phyloP scores from a whole-genome alignment of 768 basidiomycete species.

The Tylopilus intermedius region DNA sequence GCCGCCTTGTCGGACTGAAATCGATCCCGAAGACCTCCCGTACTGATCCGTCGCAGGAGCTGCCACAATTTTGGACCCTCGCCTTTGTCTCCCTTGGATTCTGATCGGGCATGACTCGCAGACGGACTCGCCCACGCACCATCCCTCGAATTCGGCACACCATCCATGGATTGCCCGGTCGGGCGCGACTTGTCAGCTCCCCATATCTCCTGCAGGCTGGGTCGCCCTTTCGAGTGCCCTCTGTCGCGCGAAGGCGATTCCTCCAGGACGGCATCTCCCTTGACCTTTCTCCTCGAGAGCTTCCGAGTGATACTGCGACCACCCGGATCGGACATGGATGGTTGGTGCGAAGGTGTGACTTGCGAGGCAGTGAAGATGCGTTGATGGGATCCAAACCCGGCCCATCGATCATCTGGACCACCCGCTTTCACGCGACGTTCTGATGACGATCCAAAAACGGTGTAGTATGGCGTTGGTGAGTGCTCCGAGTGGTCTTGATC shows the following conservation, averaged over 20 bases:
- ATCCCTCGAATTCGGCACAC: conserved; percentile 7
- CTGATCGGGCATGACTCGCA: conserved; percentile 9
- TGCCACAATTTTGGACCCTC: conserved; percentile 55
- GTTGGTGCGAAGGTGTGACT: background rate
- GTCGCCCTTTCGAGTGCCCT: conserved; percentile 20
- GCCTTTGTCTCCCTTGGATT: conserved; percentile 6
- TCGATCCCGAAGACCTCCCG: conserved; percentile 57
- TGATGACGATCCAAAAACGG: conserved; percentile 47
- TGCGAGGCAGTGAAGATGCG: background rate
- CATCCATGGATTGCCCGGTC: conserved; percentile 20
- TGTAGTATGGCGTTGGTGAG: conserved; percentile 46
- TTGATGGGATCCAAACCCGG: conserved; percentile 4
- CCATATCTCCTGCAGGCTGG: conserved; percentile 34
- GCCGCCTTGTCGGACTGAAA: conserved; percentile 24
- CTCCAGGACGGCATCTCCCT: conserved; percentile 13
- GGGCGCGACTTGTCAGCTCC: conserved; percentile 5
- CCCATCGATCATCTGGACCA: conserved; percentile 35
- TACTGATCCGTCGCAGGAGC: conserved; percentile 66
- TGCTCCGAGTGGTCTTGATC: conserved; percentile 13
- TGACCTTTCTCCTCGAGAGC: conserved; percentile 33
- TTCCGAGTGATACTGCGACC: conserved; percentile 31
- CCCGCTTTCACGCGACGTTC: conserved; percentile 43
- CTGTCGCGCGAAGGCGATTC: conserved; percentile 21
- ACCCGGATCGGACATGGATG: conserved; percentile 11
- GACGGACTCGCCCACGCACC: conserved; percentile 10